Conservation (phyloP, 441 rosid species). For the Populus trichocarpa region DNA sequence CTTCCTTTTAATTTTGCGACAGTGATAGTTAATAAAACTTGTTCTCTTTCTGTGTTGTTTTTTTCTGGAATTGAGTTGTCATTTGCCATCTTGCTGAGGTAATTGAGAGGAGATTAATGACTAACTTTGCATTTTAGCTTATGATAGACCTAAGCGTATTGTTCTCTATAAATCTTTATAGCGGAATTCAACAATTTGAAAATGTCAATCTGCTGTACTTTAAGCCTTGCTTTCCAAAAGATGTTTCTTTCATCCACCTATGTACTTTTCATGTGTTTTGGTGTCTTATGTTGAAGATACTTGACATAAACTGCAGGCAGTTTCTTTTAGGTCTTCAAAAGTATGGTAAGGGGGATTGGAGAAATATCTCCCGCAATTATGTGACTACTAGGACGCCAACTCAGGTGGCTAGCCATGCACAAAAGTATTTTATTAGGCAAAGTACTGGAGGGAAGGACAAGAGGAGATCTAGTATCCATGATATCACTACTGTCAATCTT, state of each 20-base stretch:
- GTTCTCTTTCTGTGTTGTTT: not conserved
- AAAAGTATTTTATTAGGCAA: slow-evolving; percentile 79
- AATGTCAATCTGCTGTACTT: slow-evolving; percentile 9
- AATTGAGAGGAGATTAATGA: not conserved
- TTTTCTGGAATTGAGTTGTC: not conserved
- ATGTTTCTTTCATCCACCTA: not conserved
- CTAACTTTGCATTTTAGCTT: not conserved
- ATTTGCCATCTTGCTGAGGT: not conserved
- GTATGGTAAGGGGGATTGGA: slow-evolving; percentile 89
- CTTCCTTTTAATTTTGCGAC: not conserved
- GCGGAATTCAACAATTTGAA: not conserved
- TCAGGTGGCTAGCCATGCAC: slow-evolving; percentile 89
- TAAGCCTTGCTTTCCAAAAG: slow-evolving; percentile 24
- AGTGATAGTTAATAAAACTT: not conserved
- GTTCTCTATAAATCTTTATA: not conserved
- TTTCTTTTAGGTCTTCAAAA: slow-evolving; percentile 74
- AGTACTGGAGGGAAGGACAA: slow-evolving; percentile 76
- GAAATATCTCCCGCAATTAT: slow-evolving; percentile 72
- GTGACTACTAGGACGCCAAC: slow-evolving; percentile 77
- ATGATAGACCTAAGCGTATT: not conserved
- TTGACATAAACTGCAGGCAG: slow-evolving; percentile 36
- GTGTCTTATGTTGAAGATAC: slow-evolving; percentile 1
- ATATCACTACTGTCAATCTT: slow-evolving; percentile 63
- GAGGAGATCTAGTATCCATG: slow-evolving; percentile 85
- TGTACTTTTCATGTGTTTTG: slow-evolving; percentile 4